A percentile compares a stretch with the other conserved stretches of the same genome.
These are phyloP conservation scores for Taphrina populina DNA, from an alignment of 1,139 yeast genomes.

Conservation along the genomic window DNA sequence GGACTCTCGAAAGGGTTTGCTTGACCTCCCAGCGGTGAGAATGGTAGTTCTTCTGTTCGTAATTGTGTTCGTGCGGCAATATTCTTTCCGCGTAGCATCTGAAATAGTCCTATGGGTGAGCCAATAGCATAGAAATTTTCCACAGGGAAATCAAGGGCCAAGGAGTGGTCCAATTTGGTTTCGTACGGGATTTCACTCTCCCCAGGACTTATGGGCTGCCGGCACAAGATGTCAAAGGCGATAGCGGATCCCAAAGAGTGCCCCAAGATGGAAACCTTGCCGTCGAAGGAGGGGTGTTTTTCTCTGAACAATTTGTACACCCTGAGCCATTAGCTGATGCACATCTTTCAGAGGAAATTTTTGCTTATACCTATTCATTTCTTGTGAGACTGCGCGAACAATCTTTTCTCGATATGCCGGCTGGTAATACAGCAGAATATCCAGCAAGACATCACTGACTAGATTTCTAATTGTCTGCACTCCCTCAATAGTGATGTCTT, in stretches of 20 bases:
- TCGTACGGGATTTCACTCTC: background rate
- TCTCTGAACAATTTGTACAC: constrained; percentile 59
- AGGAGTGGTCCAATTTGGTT: background rate
- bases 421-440: constrained; percentile 77
- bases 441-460: constrained; percentile 82
- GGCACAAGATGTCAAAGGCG: constrained; percentile 68
- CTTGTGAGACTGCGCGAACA: constrained; percentile 61
- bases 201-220: constrained; percentile 50
- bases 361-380: constrained; percentile 51
- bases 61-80: constrained; percentile 37
- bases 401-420: constrained; percentile 66
- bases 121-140: constrained; percentile 79
- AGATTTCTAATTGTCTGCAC: constrained; percentile 71
- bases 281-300: constrained; percentile 69
- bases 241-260: constrained; percentile 91
- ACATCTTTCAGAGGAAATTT: background rate
- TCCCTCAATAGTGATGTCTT: constrained; percentile 74
- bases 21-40: constrained; percentile 18
- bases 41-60: background rate
- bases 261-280: constrained; percentile 78
- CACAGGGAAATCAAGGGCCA: constrained; percentile 60
- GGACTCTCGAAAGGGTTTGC: constrained; percentile 22
- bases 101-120: constrained; percentile 83
- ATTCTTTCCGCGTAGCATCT: constrained; percentile 42
- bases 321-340: constrained; percentile 45